Percentiles rank a stretch among this genome's conserved stretches.
Conservation (phyloP, 202 grass and related monocot genomes). For the Setaria viridis region DNA sequence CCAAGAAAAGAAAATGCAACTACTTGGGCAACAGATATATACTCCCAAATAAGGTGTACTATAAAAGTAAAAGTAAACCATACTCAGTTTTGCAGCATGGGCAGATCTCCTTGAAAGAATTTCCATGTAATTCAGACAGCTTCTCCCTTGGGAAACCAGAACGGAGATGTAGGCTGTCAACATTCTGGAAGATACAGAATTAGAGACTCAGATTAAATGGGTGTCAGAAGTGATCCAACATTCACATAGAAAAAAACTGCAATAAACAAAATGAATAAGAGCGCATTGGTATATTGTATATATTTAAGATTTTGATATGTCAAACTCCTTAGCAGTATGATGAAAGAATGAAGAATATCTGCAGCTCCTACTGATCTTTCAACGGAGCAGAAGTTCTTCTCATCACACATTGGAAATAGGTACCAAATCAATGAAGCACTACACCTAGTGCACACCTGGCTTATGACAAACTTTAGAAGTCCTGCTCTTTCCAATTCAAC, state of each 20-base stretch:
- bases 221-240: constrained; percentile 22
- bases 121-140: constrained; percentile 88
- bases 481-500: constrained; percentile 85
- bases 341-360: constrained; percentile 18
- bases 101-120: constrained; percentile 94
- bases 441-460: constrained; percentile 67
- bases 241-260: not conserved
- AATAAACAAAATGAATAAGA: not conserved
- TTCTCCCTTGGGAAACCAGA: constrained; percentile 90
- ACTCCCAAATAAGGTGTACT: constrained; percentile 17
- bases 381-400: not conserved
- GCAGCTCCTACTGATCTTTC: constrained; percentile 25
- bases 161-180: constrained; percentile 94
- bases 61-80: constrained; percentile 46
- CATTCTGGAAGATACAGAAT: constrained; percentile 69
- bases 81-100: constrained; percentile 89
- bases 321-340: constrained; percentile 8
- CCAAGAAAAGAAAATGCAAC: constrained; percentile 10
- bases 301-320: not conserved
- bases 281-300: not conserved
- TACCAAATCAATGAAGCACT: constrained; percentile 23
- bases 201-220: constrained; percentile 38
- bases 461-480: constrained; percentile 89
- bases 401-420: not conserved
- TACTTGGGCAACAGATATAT: not conserved